Evolutionary conservation across 805 yeast genomes (phyloP).

Genomic region (Ogataea dorogensis): DNA sequence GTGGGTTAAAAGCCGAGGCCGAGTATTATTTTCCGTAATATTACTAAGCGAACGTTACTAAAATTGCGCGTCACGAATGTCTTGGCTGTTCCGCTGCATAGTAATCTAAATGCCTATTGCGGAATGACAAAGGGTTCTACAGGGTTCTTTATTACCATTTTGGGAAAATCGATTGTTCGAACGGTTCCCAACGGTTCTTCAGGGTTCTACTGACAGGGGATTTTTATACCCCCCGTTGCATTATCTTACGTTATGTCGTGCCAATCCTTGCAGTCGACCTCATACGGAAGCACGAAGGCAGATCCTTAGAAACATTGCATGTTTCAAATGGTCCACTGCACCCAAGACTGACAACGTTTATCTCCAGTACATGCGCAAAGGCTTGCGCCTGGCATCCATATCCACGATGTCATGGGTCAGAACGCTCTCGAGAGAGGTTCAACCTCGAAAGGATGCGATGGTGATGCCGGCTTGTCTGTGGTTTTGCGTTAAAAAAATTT

Average conservation of each 20-base stretch:
- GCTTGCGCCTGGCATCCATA: slow-evolving; percentile 35
- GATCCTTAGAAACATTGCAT: slow-evolving; percentile 45
- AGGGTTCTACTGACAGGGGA: no score
- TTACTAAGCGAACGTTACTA: slow-evolving; percentile 6
- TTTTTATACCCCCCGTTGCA: no score
- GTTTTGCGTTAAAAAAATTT: slow-evolving; percentile 44
- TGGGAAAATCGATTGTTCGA: no score
- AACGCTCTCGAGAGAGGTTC: slow-evolving; percentile 49
- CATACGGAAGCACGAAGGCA: slow-evolving; percentile 68
- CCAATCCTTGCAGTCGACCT: slow-evolving; percentile 60
- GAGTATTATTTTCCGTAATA: slow-evolving; percentile 4
- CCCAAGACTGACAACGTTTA: slow-evolving; percentile 56
- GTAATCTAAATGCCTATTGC: no score
- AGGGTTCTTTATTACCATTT: no score
- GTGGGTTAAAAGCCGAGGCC: slow-evolving; percentile 3
- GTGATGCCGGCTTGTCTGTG: slow-evolving; percentile 49
- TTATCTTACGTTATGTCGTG: slow-evolving; percentile 44
- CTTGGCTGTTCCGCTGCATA: background rate
- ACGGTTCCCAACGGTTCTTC: background rate
- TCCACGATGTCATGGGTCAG: slow-evolving; percentile 58
- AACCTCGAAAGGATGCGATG: slow-evolving; percentile 61
- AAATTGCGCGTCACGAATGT: no score
- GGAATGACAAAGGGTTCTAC: no score
- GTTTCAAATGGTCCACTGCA: slow-evolving; percentile 55
- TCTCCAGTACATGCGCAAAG: slow-evolving; percentile 49